These are phyloP conservation scores for Cyberlindnera galapagoensis DNA, from an alignment of 805 yeast species.

Conservation along the genomic window DNA sequence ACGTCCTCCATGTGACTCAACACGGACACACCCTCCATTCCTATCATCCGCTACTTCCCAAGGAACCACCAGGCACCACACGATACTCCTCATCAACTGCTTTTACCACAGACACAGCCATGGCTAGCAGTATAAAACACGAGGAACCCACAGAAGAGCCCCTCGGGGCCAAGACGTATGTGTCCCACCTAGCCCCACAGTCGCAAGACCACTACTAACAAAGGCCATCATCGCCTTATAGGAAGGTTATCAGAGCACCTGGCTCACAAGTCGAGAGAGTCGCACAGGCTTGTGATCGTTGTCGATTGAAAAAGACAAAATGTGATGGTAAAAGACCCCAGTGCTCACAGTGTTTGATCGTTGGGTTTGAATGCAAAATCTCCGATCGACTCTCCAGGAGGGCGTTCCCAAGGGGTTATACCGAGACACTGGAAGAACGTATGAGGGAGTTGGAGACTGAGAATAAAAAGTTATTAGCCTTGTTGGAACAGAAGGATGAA, in stretches of 20 bases:
- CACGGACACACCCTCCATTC: too few species aligned
- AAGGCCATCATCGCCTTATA: too few species aligned
- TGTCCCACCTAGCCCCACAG: conserved; percentile 8
- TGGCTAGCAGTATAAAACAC: too few species aligned
- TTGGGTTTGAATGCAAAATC: conserved; percentile 85
- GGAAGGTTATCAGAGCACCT: conserved; percentile 58
- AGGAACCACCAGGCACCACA: too few species aligned
- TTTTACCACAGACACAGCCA: too few species aligned
- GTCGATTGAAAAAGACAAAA: conserved; percentile 71
- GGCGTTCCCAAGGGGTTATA: conserved; percentile 88
- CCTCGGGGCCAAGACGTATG: too few species aligned
- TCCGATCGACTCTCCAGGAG: conserved; percentile 79
- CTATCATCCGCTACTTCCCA: too few species aligned
- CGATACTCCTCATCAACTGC: too few species aligned
- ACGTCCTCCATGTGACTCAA: too few species aligned
- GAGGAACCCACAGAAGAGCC: too few species aligned
- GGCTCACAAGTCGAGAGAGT: conserved; percentile 63
- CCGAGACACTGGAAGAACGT: conserved; percentile 83
- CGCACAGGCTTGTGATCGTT: conserved; percentile 90
- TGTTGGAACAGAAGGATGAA: conserved; percentile 59
- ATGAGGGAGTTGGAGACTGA: conserved; percentile 83
- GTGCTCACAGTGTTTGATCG: conserved; percentile 77
- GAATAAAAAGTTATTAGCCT: conserved; percentile 59
- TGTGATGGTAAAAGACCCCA: conserved; percentile 70
- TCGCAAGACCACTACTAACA: background rate